Conservation (phyloP, 345 rosid species). For the Excoecaria cochinchinensis region DNA sequence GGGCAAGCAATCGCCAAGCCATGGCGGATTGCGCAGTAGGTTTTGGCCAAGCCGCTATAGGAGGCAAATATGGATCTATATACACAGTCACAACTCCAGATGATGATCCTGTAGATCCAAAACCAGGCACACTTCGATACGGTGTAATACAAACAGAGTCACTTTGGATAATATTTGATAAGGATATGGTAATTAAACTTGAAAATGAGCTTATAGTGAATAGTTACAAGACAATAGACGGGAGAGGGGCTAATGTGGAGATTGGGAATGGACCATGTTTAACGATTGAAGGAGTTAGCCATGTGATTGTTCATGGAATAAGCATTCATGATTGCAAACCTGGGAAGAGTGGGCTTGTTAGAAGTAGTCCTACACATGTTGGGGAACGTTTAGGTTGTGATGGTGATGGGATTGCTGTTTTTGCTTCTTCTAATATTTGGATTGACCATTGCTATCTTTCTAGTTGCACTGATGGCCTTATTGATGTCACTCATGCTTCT, state of each 20-base stretch:
- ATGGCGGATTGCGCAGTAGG: constrained; percentile 27
- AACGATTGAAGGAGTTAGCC: constrained; percentile 25
- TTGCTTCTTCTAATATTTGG: constrained; percentile 29
- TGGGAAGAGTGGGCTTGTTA: constrained; percentile 15
- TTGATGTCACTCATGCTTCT: constrained; percentile 33
- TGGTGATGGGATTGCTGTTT: constrained; percentile 25
- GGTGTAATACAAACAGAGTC: constrained; percentile 24
- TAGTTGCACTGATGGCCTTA: constrained; percentile 21
- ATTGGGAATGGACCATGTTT: constrained; percentile 25
- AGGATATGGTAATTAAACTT: constrained; percentile 22
- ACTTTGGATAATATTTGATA: constrained; percentile 25
- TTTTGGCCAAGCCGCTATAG: constrained; percentile 23
- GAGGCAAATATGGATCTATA: constrained; percentile 22
- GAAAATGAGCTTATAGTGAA: constrained; percentile 27
- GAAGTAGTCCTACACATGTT: constrained; percentile 22
- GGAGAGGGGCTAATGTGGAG: constrained; percentile 29
- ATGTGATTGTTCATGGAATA: constrained; percentile 32
- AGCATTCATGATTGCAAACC: constrained; percentile 30
- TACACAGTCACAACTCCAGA: constrained; percentile 20
- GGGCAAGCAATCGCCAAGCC: constrained; percentile 24
- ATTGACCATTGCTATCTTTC: constrained; percentile 35
- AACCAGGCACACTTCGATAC: constrained; percentile 26
- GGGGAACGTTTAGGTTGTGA: constrained; percentile 20
- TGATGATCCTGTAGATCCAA: constrained; percentile 27
- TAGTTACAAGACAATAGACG: constrained; percentile 31